A percentile compares a stretch with the other conserved stretches of the same genome.
Evolutionary conservation across 1,284 basidiomycete species (phyloP).

Genomic region (Phellopilus nigrolimitatus): DNA sequence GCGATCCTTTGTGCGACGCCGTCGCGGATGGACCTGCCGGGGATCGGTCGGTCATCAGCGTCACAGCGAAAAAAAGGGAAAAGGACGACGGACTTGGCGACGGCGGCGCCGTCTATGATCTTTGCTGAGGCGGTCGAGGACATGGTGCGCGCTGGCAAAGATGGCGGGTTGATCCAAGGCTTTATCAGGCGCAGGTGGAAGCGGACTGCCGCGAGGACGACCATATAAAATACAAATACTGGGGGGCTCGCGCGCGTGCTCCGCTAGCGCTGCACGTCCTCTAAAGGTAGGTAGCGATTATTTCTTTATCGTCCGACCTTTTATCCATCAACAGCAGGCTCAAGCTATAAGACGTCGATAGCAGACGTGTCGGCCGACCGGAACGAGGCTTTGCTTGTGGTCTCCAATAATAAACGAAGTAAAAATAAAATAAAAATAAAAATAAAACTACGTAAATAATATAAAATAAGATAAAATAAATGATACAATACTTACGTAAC

Average conservation of each 20-base stretch:
- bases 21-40: conserved; percentile 69
- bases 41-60: conserved; percentile 2
- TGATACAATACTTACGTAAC: no score
- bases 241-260: conserved; percentile 1
- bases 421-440: no score
- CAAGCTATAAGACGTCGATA: no score
- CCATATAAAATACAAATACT: not conserved
- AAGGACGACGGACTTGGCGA: conserved; percentile 72
- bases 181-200: conserved; percentile 5
- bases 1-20: conserved; percentile 66
- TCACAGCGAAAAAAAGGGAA: conserved; percentile 14
- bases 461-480: no score
- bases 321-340: no score
- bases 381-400: no score
- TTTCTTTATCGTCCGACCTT: conserved; percentile 5
- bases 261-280: not conserved
- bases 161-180: conserved; percentile 7
- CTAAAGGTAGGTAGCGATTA: not conserved
- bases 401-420: no score
- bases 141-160: conserved; percentile 31
- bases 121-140: conserved; percentile 42
- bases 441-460: no score
- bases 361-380: no score
- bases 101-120: conserved; percentile 83
- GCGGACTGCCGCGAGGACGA: conserved; percentile 15